These are phyloP conservation scores for Boletus rufocinnamomeus DNA, from an alignment of 768 basidiomycete genomes.

Conservation along the genomic window DNA sequence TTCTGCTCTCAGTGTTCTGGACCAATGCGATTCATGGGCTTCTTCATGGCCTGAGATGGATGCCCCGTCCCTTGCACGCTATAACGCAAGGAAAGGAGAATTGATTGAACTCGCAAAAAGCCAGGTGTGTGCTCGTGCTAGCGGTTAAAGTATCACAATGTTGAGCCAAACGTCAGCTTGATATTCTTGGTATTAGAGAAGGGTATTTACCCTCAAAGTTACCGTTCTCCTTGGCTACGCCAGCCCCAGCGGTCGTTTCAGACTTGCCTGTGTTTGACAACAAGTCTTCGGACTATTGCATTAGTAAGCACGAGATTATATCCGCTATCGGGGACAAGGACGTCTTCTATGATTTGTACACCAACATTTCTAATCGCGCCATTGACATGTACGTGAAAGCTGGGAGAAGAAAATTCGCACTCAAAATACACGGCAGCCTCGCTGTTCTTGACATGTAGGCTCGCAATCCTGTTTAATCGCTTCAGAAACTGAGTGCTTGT, in stretches of 20 bases:
- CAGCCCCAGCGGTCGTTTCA: conserved; percentile 12
- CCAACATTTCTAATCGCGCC: conserved; percentile 71
- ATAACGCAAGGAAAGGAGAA: conserved; percentile 84
- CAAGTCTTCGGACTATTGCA: conserved; percentile 31
- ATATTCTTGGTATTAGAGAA: conserved; percentile 73
- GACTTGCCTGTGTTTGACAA: conserved; percentile 25
- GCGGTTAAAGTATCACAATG: neutral
- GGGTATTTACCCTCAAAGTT: conserved; percentile 70
- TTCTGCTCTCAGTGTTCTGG: conserved; percentile 80
- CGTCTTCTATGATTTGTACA: conserved; percentile 78
- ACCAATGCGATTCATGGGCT: conserved; percentile 77
- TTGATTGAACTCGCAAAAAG: conserved; percentile 83
- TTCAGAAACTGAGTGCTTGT: conserved; percentile 12
- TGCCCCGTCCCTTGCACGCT: conserved; percentile 46
- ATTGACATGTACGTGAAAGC: conserved; percentile 83
- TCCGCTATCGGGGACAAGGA: conserved; percentile 55
- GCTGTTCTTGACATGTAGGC: conserved; percentile 89
- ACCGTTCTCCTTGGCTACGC: conserved; percentile 67
- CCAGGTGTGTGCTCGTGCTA: conserved; percentile 57
- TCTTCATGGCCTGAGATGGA: conserved; percentile 46
- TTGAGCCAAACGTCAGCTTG: conserved; percentile 55
- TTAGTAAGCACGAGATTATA: conserved; percentile 64
- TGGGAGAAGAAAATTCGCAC: conserved; percentile 82
- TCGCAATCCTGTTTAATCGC: conserved; percentile 1
- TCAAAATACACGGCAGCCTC: conserved; percentile 81